These are phyloP conservation scores for Neurospora terricola DNA, from an alignment of 495 filamentous ascomycete species.

Conservation along the genomic window DNA sequence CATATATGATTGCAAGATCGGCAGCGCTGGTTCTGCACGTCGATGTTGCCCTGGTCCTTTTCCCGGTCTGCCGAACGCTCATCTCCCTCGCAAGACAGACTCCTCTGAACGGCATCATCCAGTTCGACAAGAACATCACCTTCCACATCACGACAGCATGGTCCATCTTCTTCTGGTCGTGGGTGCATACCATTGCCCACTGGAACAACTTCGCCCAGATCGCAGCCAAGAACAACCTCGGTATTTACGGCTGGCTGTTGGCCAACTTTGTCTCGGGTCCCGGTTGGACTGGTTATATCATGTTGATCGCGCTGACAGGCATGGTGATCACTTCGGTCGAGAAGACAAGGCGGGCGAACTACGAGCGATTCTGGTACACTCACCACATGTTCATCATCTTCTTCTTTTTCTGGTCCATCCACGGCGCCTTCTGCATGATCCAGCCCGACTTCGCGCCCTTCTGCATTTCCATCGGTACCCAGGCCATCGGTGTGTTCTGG, in stretches of 20 bases:
- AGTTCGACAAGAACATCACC: slow-evolving; percentile 73
- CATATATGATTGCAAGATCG: slow-evolving; percentile 61
- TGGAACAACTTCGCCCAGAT: slow-evolving; percentile 74
- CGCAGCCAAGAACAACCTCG: slow-evolving; percentile 57
- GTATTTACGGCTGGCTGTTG: slow-evolving; percentile 59
- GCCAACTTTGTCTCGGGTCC: slow-evolving; percentile 65
- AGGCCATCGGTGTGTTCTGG: slow-evolving; percentile 66
- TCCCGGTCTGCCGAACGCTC: slow-evolving; percentile 69
- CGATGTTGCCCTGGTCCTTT: slow-evolving; percentile 63
- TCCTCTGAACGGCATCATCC: slow-evolving; percentile 66
- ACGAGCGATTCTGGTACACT: slow-evolving; percentile 73
- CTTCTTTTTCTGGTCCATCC: slow-evolving; percentile 74
- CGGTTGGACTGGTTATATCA: slow-evolving; percentile 71
- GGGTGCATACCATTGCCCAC: slow-evolving; percentile 70
- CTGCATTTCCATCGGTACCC: slow-evolving; percentile 48
- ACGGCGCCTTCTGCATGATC: slow-evolving; percentile 75
- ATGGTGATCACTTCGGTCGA: slow-evolving; percentile 63
- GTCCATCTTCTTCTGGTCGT: slow-evolving; percentile 74
- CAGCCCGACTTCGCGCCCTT: slow-evolving; percentile 63
- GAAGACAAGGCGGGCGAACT: slow-evolving; percentile 58
- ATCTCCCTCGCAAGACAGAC: slow-evolving; percentile 67
- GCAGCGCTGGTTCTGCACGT: slow-evolving; percentile 64
- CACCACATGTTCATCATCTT: slow-evolving; percentile 72
- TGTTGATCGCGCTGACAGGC: slow-evolving; percentile 57
- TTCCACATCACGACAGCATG: slow-evolving; percentile 74